These are phyloP conservation scores for Pichia sp. DNA, from an alignment of 1,139 yeast species.

Conservation along the genomic window DNA sequence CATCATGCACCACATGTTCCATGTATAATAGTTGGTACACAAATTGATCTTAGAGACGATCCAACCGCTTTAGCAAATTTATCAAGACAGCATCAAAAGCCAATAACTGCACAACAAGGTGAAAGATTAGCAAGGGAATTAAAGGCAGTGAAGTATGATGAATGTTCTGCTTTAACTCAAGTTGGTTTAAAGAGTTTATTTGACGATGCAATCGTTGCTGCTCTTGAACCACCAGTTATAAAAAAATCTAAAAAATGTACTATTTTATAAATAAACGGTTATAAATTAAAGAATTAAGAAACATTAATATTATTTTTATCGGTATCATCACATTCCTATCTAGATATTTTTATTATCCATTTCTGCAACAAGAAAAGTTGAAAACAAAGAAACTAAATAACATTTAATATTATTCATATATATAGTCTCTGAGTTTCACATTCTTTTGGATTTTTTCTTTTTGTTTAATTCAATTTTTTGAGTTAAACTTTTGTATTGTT, in stretches of 20 bases:
- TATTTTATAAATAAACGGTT: constrained; percentile 45
- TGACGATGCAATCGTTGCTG: constrained; percentile 96
- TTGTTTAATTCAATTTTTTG: no score
- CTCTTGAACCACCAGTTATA: constrained; percentile 84
- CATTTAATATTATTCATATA: no score
- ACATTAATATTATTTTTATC: neutral
- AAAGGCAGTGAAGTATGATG: constrained; percentile 93
- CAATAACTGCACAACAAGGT: constrained; percentile 83
- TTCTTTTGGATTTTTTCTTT: no score
- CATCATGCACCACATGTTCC: constrained; percentile 99
- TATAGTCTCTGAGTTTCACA: no score
- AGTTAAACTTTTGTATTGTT: no score
- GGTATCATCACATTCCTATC: neutral
- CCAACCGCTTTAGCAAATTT: constrained; percentile 84
- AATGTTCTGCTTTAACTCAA: constrained; percentile 97
- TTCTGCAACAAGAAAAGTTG: no score
- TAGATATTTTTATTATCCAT: neutral
- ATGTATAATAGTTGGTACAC: constrained; percentile 92
- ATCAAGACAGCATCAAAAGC: constrained; percentile 83
- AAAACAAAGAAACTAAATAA: no score
- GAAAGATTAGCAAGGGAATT: constrained; percentile 89
- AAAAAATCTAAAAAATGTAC: constrained; percentile 81
- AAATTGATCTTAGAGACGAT: constrained; percentile 89
- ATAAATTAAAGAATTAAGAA: neutral
- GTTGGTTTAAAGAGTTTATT: constrained; percentile 92